A percentile compares a stretch with the other conserved stretches of the same genome.
These are phyloP conservation scores for Edaphochlamys debaryana DNA, from an alignment of 139 green algal species.

Conservation along the genomic window DNA sequence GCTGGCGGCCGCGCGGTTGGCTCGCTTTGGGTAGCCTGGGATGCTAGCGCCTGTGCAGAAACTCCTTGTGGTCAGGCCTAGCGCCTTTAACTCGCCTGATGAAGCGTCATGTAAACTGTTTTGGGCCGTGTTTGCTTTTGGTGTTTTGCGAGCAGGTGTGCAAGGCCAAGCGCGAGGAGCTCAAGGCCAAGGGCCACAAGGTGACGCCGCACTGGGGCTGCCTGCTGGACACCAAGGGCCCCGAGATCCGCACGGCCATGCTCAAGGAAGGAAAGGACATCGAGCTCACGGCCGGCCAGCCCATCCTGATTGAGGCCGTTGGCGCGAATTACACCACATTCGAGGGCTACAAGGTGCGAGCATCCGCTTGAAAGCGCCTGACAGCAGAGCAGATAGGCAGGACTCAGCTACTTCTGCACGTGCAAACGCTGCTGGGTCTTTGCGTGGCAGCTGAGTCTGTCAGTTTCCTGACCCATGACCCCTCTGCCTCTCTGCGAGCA, in stretches of 20 bases:
- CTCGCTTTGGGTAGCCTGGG: too few relatives aligned
- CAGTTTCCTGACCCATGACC: too few relatives aligned
- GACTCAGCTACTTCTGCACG: too few relatives aligned
- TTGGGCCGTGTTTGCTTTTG: neutral
- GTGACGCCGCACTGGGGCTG: slow-evolving; percentile 32
- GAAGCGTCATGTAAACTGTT: neutral
- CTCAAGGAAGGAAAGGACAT: slow-evolving; percentile 63
- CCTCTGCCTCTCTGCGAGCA: too few relatives aligned
- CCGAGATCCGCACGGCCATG: slow-evolving; percentile 74
- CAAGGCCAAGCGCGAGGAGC: slow-evolving; percentile 33
- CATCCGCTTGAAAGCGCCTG: too few relatives aligned
- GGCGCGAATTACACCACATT: slow-evolving; percentile 63
- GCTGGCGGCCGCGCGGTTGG: too few relatives aligned
- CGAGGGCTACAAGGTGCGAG: slow-evolving; percentile 63
- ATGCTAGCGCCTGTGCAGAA: too few relatives aligned
- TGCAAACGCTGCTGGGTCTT: too few relatives aligned
- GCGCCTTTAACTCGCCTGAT: too few relatives aligned
- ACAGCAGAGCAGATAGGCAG: too few relatives aligned
- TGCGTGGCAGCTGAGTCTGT: too few relatives aligned
- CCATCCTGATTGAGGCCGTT: slow-evolving; percentile 66
- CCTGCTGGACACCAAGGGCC: slow-evolving; percentile 75
- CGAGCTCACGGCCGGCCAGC: slow-evolving; percentile 59
- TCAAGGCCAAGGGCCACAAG: neutral
- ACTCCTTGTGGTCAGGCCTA: too few relatives aligned
- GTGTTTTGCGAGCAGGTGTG: slow-evolving; percentile 33